Evolutionary conservation across 257 asterid genomes (phyloP).

Genomic region (Cinchona pubescens): DNA sequence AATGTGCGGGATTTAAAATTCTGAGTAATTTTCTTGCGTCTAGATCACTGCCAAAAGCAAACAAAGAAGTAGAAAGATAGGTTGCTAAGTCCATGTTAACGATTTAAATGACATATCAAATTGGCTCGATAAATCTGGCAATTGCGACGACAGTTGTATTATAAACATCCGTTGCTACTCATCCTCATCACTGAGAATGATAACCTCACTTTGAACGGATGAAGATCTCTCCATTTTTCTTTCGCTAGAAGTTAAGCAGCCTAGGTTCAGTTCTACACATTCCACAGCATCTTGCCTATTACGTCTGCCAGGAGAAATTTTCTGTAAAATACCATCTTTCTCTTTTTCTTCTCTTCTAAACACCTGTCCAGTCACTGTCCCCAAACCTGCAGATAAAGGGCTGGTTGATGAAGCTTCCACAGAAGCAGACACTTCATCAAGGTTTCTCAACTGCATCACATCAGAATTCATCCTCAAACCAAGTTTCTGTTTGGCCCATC

Average conservation of each 20-base stretch:
- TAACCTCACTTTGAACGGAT: conserved; percentile 7
- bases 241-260: not conserved
- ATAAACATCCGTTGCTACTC: not conserved
- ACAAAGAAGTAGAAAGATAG: not conserved
- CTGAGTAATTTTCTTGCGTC: not conserved
- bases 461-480: conserved; percentile 24
- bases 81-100: not conserved
- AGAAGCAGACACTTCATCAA: not conserved
- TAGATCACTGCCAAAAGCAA: not conserved
- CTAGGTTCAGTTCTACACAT: no score
- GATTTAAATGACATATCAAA: not conserved
- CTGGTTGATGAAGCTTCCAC: not conserved
- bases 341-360: not conserved
- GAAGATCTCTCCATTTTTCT: not conserved
- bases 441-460: not conserved
- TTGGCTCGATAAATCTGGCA: not conserved
- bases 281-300: not conserved
- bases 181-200: conserved; percentile 35
- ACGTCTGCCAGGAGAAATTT: not conserved
- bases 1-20: not conserved
- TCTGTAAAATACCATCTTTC: not conserved
- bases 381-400: conserved; percentile 5
- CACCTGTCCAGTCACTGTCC: not conserved
- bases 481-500: conserved; percentile 41
- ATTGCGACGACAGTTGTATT: not conserved